Conservation (phyloP, 768 basidiomycete genomes). For the Termitomyces sp. region DNA sequence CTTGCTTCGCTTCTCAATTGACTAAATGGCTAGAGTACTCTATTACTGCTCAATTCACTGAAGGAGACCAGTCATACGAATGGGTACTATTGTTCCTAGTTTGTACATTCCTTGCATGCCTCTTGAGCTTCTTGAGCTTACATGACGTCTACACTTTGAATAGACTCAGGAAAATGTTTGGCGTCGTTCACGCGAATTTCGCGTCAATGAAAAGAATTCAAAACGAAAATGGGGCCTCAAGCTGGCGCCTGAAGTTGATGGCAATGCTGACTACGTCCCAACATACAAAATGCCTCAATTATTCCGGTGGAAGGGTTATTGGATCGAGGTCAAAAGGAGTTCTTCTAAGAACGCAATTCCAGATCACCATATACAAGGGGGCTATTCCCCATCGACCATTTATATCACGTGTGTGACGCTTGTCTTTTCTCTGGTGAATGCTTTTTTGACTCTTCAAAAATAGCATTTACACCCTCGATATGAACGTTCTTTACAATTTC, state of each 20-base stretch:
- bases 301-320: conserved; percentile 35
- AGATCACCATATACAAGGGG: conserved; percentile 8
- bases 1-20: neutral
- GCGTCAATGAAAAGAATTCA: conserved; percentile 32
- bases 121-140: neutral
- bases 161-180: conserved; percentile 40
- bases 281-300: conserved; percentile 32
- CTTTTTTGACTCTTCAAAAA: neutral
- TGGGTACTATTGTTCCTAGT: conserved; percentile 43
- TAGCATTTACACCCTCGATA: conserved; percentile 36
- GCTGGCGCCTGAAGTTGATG: conserved; percentile 15
- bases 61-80: conserved; percentile 43
- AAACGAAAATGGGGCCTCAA: conserved; percentile 32
- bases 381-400: conserved; percentile 16
- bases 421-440: neutral
- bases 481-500: conserved; percentile 25
- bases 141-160: neutral
- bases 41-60: conserved; percentile 38
- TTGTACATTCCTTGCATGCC: neutral
- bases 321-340: conserved; percentile 29
- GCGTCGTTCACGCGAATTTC: conserved; percentile 35
- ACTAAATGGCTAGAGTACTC: conserved; percentile 27
- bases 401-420: conserved; percentile 21
- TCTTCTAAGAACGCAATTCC: conserved; percentile 2
- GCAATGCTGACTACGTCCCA: conserved; percentile 34